A percentile compares a stretch with the other conserved stretches of the same genome.
These are phyloP conservation scores for Heterobasidion annosum DNA, from an alignment of 1,284 basidiomycete species.

Conservation along the genomic window DNA sequence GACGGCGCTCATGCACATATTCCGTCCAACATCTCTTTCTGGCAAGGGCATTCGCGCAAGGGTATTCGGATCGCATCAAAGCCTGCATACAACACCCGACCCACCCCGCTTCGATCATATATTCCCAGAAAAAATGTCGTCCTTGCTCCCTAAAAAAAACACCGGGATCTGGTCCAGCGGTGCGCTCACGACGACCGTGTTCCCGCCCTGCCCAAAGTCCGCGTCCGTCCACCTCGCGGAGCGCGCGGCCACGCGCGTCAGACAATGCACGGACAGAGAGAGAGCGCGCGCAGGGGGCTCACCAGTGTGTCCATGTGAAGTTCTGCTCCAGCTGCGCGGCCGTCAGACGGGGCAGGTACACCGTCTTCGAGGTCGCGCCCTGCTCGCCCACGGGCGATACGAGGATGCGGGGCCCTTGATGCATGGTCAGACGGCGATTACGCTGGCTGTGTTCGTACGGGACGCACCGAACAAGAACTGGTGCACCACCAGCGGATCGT, in stretches of 20 bases:
- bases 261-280: neutral
- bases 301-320: slow-evolving; percentile 2
- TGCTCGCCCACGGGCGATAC: slow-evolving; percentile 26
- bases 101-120: slow-evolving; percentile 11
- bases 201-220: slow-evolving; percentile 23
- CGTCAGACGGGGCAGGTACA: slow-evolving; percentile 25
- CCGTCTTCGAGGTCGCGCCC: slow-evolving; percentile 22
- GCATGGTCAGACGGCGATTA: neutral
- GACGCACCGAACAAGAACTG: slow-evolving; percentile 28
- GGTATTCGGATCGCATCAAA: too few relatives aligned
- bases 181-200: slow-evolving; percentile 21
- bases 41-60: too few relatives aligned
- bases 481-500: slow-evolving; percentile 24
- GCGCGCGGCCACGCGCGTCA: neutral
- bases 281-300: too few relatives aligned
- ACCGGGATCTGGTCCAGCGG: slow-evolving; percentile 28
- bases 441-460: neutral
- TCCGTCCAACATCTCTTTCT: too few relatives aligned
- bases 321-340: slow-evolving; percentile 11
- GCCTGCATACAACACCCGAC: too few relatives aligned
- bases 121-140: slow-evolving; percentile 22
- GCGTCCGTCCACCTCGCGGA: slow-evolving; percentile 27
- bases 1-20: too few relatives aligned
- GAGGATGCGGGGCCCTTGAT: slow-evolving; percentile 26
- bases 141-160: slow-evolving; percentile 26